phyloP scores from a whole-genome alignment of 495 filamentous ascomycete species.

The Staphylotrichum longicolle region DNA sequence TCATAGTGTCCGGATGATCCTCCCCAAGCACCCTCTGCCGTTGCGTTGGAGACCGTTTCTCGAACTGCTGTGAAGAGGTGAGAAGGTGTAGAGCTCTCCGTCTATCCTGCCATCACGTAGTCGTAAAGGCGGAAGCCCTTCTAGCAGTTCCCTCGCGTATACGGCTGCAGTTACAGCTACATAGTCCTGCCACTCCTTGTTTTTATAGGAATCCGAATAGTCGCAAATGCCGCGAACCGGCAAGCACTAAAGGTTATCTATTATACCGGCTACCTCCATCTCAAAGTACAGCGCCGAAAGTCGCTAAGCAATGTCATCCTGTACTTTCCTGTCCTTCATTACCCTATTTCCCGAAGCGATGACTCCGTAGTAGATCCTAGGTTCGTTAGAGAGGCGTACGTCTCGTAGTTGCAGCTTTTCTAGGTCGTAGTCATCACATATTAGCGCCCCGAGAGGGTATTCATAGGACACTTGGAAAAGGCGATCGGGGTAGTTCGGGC shows the following conservation, averaged over 20 bases:
- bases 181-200: slow-evolving; percentile 40
- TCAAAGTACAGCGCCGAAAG: slow-evolving; percentile 29
- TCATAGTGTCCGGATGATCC: no score
- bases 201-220: slow-evolving; percentile 43
- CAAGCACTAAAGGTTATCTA: slow-evolving; percentile 31
- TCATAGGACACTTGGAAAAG: slow-evolving; percentile 18
- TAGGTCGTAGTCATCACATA: slow-evolving; percentile 13
- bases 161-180: no score
- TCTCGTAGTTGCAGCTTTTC: slow-evolving; percentile 13
- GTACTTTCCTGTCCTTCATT: slow-evolving; percentile 33
- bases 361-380: slow-evolving; percentile 37
- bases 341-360: slow-evolving; percentile 45
- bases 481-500: slow-evolving; percentile 11
- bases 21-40: no score
- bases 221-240: slow-evolving; percentile 44
- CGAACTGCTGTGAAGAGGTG: no score
- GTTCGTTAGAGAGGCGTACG: slow-evolving; percentile 14
- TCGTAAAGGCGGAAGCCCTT: no score
- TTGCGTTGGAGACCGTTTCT: no score
- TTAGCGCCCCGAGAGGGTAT: slow-evolving; percentile 11
- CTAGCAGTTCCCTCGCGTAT: slow-evolving; percentile 30
- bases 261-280: no score
- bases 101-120: no score
- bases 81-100: no score
- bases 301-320: slow-evolving; percentile 33